Conservation (phyloP, 768 basidiomycete species). For the Xerocomus brunneocitrinus region DNA sequence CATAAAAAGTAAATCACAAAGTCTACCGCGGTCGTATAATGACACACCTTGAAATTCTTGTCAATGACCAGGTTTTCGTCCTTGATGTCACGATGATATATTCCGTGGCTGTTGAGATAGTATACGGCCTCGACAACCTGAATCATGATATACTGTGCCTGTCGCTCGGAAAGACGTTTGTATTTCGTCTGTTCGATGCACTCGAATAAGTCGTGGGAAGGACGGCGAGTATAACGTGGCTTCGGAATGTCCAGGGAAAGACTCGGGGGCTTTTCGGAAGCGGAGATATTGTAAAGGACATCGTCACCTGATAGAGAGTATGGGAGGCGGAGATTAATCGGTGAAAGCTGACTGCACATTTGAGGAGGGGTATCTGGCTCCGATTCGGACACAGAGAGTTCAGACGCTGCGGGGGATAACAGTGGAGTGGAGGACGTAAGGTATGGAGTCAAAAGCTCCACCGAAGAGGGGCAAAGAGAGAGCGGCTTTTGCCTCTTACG, state of each 20-base stretch:
- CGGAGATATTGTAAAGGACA: not conserved
- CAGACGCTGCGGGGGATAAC: slow-evolving; percentile 54
- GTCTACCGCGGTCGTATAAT: not conserved
- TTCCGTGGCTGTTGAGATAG: slow-evolving; percentile 77
- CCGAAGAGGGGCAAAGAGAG: slow-evolving; percentile 22
- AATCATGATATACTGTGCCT: slow-evolving; percentile 77
- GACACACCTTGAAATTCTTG: slow-evolving; percentile 56
- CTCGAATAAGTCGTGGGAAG: slow-evolving; percentile 92
- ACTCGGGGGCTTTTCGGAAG: slow-evolving; percentile 9
- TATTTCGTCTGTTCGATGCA: slow-evolving; percentile 87
- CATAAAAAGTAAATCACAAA: slow-evolving; percentile 12
- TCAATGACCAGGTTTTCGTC: slow-evolving; percentile 92
- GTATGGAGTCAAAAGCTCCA: slow-evolving; percentile 20
- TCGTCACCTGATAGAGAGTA: slow-evolving; percentile 13
- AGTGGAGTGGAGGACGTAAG: slow-evolving; percentile 43
- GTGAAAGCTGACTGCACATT: slow-evolving; percentile 22
- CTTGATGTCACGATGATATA: slow-evolving; percentile 94
- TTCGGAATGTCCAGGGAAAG: slow-evolving; percentile 23
- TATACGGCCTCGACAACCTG: slow-evolving; percentile 85
- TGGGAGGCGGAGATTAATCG: slow-evolving; percentile 16
- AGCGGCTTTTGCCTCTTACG: slow-evolving; percentile 39
- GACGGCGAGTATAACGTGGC: slow-evolving; percentile 56
- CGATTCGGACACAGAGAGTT: slow-evolving; percentile 42
- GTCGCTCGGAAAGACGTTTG: slow-evolving; percentile 70
- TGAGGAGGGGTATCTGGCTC: slow-evolving; percentile 42